Evolutionary conservation across 225 moss, liverwort and hornwort genomes (phyloP), one percentile per base, ranked within the genome.

Genomic region (Neckera pumila): DNA sequence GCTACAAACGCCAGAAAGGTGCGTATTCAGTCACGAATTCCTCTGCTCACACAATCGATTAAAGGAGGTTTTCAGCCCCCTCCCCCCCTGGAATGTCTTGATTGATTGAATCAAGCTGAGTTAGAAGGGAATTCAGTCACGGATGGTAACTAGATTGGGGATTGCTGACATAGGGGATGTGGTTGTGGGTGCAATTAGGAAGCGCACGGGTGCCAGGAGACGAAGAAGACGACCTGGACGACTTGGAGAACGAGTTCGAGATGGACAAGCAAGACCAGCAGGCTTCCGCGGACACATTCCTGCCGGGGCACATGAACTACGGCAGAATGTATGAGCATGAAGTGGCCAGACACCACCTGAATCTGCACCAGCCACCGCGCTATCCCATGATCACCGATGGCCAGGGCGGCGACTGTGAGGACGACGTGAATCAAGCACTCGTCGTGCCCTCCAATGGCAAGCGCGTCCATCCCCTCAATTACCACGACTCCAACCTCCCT

Each of bases 1-100:
- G 98, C 63, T 98, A 97, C 92, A 97, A 96, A 89, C 92, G 98
- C 61, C 96, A 94, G 64, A 95, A 86, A 93, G 98, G 98, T 98
- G 58, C 13, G 63, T 19, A 66, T 71, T 27, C n/a, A 49, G 10
- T 61, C 53, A 60, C 56, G 28, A 57, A 80, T 70, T 80, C 87
- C 57, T 76, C 56, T 53, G 26, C 65, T 49, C 65, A 51, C n/a
- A 51, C 36, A 36, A 18, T 51, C 36, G 36, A 49, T 25, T n/a
- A 6, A 12, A 51, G 27, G 83, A 25, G 17, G 63, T 47, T 83
- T 18, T 51, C 36, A 51, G 64, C 26, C 65, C 26, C 53, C 26
- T n/a, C 26, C 53, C 47, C 47, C 47, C 47, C 47, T 36, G 70
- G 30, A 69, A 40, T 19, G 54, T 42, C 36, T 26, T 70, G 30